Base-by-base conservation (phyloP, 2,329 filamentous ascomycete species). In the Colletotrichum viniferum region DNA sequence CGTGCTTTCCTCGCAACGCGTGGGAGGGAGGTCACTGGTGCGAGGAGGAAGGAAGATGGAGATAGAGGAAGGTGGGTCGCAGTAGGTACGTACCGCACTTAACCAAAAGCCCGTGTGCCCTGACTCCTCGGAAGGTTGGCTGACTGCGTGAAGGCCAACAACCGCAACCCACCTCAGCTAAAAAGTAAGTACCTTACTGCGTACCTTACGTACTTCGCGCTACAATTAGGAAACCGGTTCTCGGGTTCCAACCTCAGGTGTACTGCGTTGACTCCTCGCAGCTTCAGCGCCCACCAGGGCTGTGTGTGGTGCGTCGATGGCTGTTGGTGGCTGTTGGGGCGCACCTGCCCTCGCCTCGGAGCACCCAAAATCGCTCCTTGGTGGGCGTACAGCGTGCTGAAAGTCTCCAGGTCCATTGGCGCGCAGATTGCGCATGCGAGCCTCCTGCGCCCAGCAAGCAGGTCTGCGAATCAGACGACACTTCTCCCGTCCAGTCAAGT, bases 401-500 rank as follows among this genome's bases (percentile, higher is more conserved):
- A 72, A 56, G 48, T 43, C 66, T 60, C 66, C 38, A 48, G 38
- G 38, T 48, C 43, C 66, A 71, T 62, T 62, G 43, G 61, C 38
- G 32, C 21, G 67, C 71, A 74, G 71, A 71, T 64, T 61, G 71
- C 60, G 34, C 67, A 69, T 73, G 71, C 58, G 24, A 62, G 56
- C 28, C 71, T 73, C 32, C 56, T 73, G 71, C 65, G 38, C 56
- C 65, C 30, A 36, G 68, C 55, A 55, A 71, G 36, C 61, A 61
- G 26, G 18, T 55, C 28, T 43, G 36, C 72, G 69, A 75, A 74
- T 72, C 73, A 75, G 69, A 61, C 62, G 43, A 60, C 21, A 65
- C 34, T 28, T 36, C 62, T 34, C 30, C 26, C 55, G 38, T 48
- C 43, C 43, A 21, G 43, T 48, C 18, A 48, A 48, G 43, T 28